These are phyloP conservation scores for Myxozyma mucilagina DNA, from an alignment of 805 yeast genomes.

Conservation along the genomic window DNA sequence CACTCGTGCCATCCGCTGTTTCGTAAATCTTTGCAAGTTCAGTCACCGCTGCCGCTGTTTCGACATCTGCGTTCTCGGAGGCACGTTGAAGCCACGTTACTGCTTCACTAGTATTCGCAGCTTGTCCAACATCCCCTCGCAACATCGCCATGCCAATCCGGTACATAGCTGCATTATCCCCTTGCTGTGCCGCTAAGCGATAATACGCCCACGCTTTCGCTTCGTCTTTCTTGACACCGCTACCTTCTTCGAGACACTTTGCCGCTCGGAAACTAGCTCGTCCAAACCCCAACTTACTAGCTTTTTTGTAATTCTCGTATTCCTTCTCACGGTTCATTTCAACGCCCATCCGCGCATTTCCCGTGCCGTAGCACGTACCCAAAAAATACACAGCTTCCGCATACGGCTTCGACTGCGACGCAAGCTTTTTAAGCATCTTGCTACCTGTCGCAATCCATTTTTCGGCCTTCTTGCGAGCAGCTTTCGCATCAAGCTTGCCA, in stretches of 20 bases:
- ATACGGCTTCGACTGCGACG: slow-evolving; percentile 41
- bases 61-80: slow-evolving; percentile 45
- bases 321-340: slow-evolving; percentile 62
- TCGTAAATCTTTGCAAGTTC: slow-evolving; percentile 61
- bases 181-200: slow-evolving; percentile 60
- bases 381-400: slow-evolving; percentile 58
- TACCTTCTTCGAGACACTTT: slow-evolving; percentile 67
- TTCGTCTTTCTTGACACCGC: slow-evolving; percentile 51
- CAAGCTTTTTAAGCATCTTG: slow-evolving; percentile 59
- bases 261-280: slow-evolving; percentile 69
- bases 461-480: slow-evolving; percentile 53
- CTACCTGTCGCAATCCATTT: slow-evolving; percentile 58
- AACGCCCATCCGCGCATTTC: slow-evolving; percentile 51
- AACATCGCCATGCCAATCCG: slow-evolving; percentile 67
- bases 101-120: slow-evolving; percentile 47
- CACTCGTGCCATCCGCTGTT: slow-evolving; percentile 37
- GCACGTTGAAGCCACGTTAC: slow-evolving; percentile 56
- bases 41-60: slow-evolving; percentile 57
- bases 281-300: slow-evolving; percentile 58
- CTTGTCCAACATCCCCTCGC: slow-evolving; percentile 49
- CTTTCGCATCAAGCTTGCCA: slow-evolving; percentile 46
- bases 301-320: slow-evolving; percentile 57
- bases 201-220: slow-evolving; percentile 56
- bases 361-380: slow-evolving; percentile 60
- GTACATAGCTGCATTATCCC: slow-evolving; percentile 68